A percentile compares a stretch with the other conserved stretches of the same genome.
Evolutionary conservation across 2,329 filamentous ascomycete species (phyloP).

Genomic region (Aspergillus sp.): DNA sequence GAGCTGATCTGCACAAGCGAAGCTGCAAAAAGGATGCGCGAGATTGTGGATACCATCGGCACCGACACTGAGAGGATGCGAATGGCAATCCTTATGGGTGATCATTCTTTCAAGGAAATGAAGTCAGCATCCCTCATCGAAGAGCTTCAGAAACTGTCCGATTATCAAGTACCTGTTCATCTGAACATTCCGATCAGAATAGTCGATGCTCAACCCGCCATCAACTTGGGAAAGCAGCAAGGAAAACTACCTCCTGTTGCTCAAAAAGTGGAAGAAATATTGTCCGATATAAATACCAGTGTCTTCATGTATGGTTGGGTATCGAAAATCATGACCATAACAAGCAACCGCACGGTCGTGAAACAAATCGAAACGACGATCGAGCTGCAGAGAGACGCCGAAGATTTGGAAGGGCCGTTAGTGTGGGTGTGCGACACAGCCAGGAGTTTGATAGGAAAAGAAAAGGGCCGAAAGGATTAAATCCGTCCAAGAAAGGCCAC

Average conservation of each 20-base stretch:
- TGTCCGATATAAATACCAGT: slow-evolving; percentile 67
- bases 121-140: slow-evolving; percentile 39
- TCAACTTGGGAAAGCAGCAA: slow-evolving; percentile 34
- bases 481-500: background rate
- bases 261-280: slow-evolving; percentile 48
- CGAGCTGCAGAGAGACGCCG: slow-evolving; percentile 55
- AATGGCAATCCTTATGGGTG: slow-evolving; percentile 62
- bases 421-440: slow-evolving; percentile 70
- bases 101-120: slow-evolving; percentile 42
- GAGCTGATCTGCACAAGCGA: slow-evolving; percentile 68
- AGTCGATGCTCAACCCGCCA: slow-evolving; percentile 54
- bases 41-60: slow-evolving; percentile 68
- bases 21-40: slow-evolving; percentile 68
- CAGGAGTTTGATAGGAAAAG: slow-evolving; percentile 69
- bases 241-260: slow-evolving; percentile 53
- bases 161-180: slow-evolving; percentile 57
- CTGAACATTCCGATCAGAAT: slow-evolving; percentile 66
- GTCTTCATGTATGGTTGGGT: slow-evolving; percentile 77
- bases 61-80: slow-evolving; percentile 64
- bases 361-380: slow-evolving; percentile 67
- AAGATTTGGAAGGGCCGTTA: slow-evolving; percentile 60
- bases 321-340: slow-evolving; percentile 66
- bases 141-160: slow-evolving; percentile 53
- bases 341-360: slow-evolving; percentile 70
- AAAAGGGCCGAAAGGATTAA: slow-evolving; percentile 52